Evolutionary conservation across 345 rosid genomes (phyloP).

Genomic region (Salix purpurea): DNA sequence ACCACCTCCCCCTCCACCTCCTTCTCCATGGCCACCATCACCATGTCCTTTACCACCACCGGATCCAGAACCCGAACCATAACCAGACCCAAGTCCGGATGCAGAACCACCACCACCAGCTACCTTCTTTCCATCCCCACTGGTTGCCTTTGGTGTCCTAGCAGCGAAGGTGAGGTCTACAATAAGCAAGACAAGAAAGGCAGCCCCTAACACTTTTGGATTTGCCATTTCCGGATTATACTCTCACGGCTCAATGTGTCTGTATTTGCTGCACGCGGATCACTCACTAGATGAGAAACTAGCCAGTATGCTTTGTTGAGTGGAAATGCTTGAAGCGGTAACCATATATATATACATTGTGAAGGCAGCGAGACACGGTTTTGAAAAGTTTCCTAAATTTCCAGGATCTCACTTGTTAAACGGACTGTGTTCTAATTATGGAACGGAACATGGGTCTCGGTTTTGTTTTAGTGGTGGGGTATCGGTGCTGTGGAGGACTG

Average conservation of each 20-base stretch:
- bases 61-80: background rate
- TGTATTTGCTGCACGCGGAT: background rate
- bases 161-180: constrained; percentile 43
- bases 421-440: background rate
- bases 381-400: background rate
- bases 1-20: constrained; percentile 18
- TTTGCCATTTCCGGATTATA: constrained; percentile 21
- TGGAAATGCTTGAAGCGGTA: constrained; percentile 1
- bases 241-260: background rate
- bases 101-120: constrained; percentile 30
- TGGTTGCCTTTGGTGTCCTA: constrained; percentile 23
- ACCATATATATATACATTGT: constrained; percentile 7
- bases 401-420: constrained; percentile 3
- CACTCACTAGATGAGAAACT: background rate
- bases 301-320: background rate
- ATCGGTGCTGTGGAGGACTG: background rate
- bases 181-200: constrained; percentile 38
- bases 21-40: background rate
- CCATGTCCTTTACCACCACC: background rate
- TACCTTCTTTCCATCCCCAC: constrained; percentile 42
- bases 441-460: background rate
- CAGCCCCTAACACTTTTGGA: constrained; percentile 32
- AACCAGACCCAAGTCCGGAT: background rate
- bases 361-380: background rate
- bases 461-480: constrained; percentile 3